phyloP scores from a whole-genome alignment of 2,329 filamentous ascomycete species.

The Chlorencoelia australis region DNA sequence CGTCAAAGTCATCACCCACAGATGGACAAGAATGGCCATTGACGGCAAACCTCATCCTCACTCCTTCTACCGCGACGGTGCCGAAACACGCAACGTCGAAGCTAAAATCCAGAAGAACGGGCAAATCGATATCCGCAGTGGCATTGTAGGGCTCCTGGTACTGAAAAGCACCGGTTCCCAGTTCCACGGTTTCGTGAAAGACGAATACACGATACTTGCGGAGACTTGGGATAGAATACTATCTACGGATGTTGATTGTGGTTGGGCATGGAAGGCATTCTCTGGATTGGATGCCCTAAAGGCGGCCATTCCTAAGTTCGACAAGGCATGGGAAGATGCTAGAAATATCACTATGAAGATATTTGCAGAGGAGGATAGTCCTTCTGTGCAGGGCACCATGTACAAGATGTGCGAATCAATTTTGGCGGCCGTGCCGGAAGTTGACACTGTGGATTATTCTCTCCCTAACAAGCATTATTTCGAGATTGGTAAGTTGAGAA shows the following conservation, averaged over 20 bases:
- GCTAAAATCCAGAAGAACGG: conserved; percentile 55
- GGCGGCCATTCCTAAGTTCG: conserved; percentile 55
- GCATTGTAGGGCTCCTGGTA: conserved; percentile 73
- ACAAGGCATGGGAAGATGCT: conserved; percentile 69
- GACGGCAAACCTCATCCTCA: conserved; percentile 89
- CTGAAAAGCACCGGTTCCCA: conserved; percentile 94
- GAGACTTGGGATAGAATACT: conserved; percentile 95
- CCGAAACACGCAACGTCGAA: conserved; percentile 78
- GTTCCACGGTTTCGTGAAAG: conserved; percentile 87
- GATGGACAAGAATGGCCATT: conserved; percentile 82
- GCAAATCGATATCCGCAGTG: conserved; percentile 67
- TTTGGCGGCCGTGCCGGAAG: conserved; percentile 60
- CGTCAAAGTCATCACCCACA: conserved; percentile 71
- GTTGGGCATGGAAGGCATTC: conserved; percentile 78
- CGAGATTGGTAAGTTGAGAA: conserved; percentile 62
- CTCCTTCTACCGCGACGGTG: conserved; percentile 83
- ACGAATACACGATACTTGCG: conserved; percentile 83
- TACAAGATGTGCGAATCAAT: conserved; percentile 96
- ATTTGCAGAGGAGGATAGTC: conserved; percentile 83
- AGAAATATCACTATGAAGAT: conserved; percentile 78
- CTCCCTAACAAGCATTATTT: conserved; percentile 99
- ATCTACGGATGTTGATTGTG: conserved; percentile 81
- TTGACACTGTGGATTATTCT: conserved; percentile 67
- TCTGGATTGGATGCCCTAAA: conserved; percentile 56
- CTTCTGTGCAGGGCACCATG: conserved; percentile 95